Percentiles rank a stretch among this genome's conserved stretches.
Conservation (phyloP, 352 stramenopile genomes). For the Lagenidium giganteum region DNA sequence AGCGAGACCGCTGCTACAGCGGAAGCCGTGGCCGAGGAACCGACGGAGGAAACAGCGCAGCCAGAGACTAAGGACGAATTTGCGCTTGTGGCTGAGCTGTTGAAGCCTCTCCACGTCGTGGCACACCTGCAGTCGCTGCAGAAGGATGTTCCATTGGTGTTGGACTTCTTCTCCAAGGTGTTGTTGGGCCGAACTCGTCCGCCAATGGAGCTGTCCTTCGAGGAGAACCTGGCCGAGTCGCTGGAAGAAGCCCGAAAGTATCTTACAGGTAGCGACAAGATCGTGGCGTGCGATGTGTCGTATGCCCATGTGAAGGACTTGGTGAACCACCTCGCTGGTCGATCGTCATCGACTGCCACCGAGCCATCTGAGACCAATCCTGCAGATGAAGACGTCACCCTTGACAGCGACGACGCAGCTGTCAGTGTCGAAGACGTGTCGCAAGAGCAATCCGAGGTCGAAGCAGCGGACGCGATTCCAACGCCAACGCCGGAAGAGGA, state of each 20-base stretch:
- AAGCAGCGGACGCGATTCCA: conserved; percentile 9
- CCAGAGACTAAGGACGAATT: conserved; percentile 26
- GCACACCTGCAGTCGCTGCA: conserved; percentile 66
- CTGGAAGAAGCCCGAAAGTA: conserved; percentile 77
- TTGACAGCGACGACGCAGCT: neutral
- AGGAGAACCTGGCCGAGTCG: conserved; percentile 75
- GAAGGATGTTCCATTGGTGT: conserved; percentile 72
- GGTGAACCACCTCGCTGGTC: conserved; percentile 37
- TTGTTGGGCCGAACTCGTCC: conserved; percentile 76
- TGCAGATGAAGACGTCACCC: neutral
- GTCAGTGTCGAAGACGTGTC: conserved; percentile 4
- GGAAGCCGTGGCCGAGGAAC: conserved; percentile 10
- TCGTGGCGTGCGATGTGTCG: conserved; percentile 69
- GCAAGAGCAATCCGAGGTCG: conserved; percentile 11
- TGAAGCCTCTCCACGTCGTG: conserved; percentile 77
- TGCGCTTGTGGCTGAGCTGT: conserved; percentile 51
- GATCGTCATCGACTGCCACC: neutral
- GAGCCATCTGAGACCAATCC: neutral
- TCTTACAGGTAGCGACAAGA: conserved; percentile 53
- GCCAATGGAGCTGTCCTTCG: conserved; percentile 68
- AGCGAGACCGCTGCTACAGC: neutral
- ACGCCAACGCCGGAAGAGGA: conserved; percentile 32
- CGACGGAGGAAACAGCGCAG: conserved; percentile 1
- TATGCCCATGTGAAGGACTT: conserved; percentile 56
- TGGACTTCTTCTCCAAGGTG: conserved; percentile 84